Conservation (phyloP, 768 basidiomycete species). For the Mycena polygramma region DNA sequence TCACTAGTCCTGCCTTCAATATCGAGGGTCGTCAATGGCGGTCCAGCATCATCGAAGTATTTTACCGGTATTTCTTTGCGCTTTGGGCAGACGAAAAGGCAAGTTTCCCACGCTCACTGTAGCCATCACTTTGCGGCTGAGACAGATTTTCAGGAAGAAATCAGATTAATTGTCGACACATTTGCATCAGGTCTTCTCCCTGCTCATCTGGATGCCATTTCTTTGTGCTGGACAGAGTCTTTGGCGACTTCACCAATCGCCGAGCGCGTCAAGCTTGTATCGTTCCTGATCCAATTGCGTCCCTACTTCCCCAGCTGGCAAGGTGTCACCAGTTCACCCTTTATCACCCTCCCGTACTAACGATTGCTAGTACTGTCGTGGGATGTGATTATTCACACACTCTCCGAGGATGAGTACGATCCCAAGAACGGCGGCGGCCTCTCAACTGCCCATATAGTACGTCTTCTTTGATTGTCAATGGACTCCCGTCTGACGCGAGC, state of each 20-base stretch:
- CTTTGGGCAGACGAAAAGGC: constrained; percentile 77
- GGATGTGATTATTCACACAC: constrained; percentile 69
- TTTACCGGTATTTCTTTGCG: constrained; percentile 70
- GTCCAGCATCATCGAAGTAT: constrained; percentile 69
- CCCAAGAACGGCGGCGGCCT: constrained; percentile 55
- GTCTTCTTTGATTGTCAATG: constrained; percentile 31
- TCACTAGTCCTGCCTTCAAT: constrained; percentile 71
- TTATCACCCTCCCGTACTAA: neutral
- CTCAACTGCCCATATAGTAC: constrained; percentile 57
- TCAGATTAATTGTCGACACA: constrained; percentile 69
- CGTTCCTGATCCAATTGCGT: constrained; percentile 77
- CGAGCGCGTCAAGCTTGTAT: constrained; percentile 69
- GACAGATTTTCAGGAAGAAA: constrained; percentile 68
- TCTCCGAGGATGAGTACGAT: constrained; percentile 68
- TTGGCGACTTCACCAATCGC: constrained; percentile 66
- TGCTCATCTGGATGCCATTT: constrained; percentile 74
- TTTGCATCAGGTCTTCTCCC: constrained; percentile 73
- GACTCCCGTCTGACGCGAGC: neutral
- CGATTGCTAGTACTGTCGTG: constrained; percentile 70
- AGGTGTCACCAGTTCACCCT: constrained; percentile 52
- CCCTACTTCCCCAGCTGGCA: constrained; percentile 77
- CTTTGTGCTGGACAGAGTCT: constrained; percentile 76
- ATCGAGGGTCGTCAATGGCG: constrained; percentile 80
- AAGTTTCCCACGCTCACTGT: constrained; percentile 32
- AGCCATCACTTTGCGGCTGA: neutral